Evolutionary conservation across 805 yeast genomes (phyloP), one percentile per base, ranked within the genome.

Genomic region (Wickerhamomyces mucosus): DNA sequence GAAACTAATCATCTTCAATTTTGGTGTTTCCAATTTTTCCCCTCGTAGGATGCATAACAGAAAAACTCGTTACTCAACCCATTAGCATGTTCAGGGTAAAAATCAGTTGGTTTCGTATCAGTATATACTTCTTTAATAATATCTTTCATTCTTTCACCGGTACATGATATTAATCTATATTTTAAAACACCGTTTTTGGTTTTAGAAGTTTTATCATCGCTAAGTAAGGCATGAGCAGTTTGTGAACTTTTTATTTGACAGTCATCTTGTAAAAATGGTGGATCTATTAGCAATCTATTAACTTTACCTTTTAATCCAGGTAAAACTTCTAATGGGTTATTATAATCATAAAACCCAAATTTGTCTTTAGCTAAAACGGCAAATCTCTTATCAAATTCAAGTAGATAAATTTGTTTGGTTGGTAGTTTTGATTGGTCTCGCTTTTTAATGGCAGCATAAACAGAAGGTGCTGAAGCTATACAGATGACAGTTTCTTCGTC

Each of bases 381-480:
- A 53, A 86, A 86, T 48, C 96, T 67, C 33, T 63, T 69, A 51
- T 88, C 96, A 50, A 50, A 81, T 52, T 88, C 96, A 35, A 86
- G 61, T 33, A 86, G 61, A 49, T 80, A 82, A 14, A 85, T 76
- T 31, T 79, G 69, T 32, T 73, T 46, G 0, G 85, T 82, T 23
- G 88, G 88, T 22, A 80, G 41, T 4, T 63, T 59, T 6, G 53
- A 55, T 7, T 54, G 53, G 4, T 73, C 71, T 31, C 70, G 63
- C 36, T 70, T 69, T 40, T 66, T 67, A 27, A 85, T 70, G 0
- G 89, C 92, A 1, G 94, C 94, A 57, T 78, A 86, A 4, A 84
- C 95, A 0, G 95, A 81, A 14, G 96, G 96, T 2, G 96, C 95
- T 58, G 88, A 75, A 2, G 81, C 83, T 32, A 86, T 68, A 30